These are phyloP conservation scores for Candida germanica DNA, from an alignment of 805 yeast species.

Conservation along the genomic window DNA sequence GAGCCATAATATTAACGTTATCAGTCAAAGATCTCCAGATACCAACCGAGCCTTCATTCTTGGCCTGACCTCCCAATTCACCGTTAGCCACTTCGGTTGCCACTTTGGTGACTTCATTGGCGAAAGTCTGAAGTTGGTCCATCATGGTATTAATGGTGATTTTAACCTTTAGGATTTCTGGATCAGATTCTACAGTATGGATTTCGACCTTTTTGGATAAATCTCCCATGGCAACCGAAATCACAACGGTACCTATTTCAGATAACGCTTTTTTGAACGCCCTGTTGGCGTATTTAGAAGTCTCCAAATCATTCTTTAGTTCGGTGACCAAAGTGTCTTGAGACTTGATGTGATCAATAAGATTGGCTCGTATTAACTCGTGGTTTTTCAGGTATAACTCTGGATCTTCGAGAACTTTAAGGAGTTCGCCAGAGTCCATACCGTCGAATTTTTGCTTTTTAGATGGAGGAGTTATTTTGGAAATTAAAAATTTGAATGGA, in stretches of 20 bases:
- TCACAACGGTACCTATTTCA: slow-evolving; percentile 83
- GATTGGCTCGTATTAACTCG: slow-evolving; percentile 28
- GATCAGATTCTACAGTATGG: slow-evolving; percentile 69
- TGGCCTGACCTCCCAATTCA: slow-evolving; percentile 85
- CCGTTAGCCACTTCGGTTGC: slow-evolving; percentile 92
- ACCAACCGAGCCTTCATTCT: slow-evolving; percentile 80
- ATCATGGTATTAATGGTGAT: slow-evolving; percentile 84
- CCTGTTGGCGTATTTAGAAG: slow-evolving; percentile 53
- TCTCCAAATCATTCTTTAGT: slow-evolving; percentile 29
- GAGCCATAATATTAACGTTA: slow-evolving; percentile 85
- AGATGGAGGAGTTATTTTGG: slow-evolving; percentile 17
- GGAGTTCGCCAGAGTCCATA: slow-evolving; percentile 32
- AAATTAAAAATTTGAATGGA: too few species aligned
- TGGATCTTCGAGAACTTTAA: slow-evolving; percentile 40
- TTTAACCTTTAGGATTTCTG: slow-evolving; percentile 76
- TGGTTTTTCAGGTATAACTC: slow-evolving; percentile 25
- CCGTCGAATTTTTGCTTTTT: slow-evolving; percentile 16
- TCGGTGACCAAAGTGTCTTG: slow-evolving; percentile 28
- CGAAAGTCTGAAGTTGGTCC: slow-evolving; percentile 80
- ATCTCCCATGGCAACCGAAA: slow-evolving; percentile 88
- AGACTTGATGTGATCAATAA: slow-evolving; percentile 24
- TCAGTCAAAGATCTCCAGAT: slow-evolving; percentile 84
- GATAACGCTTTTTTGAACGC: slow-evolving; percentile 70
- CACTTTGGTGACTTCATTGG: slow-evolving; percentile 76
- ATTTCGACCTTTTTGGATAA: slow-evolving; percentile 75